Evolutionary conservation across 176 grass and related monocot species (phyloP), one percentile per base, ranked within the genome.

Genomic region (Ampelocalamus luodianensis): DNA sequence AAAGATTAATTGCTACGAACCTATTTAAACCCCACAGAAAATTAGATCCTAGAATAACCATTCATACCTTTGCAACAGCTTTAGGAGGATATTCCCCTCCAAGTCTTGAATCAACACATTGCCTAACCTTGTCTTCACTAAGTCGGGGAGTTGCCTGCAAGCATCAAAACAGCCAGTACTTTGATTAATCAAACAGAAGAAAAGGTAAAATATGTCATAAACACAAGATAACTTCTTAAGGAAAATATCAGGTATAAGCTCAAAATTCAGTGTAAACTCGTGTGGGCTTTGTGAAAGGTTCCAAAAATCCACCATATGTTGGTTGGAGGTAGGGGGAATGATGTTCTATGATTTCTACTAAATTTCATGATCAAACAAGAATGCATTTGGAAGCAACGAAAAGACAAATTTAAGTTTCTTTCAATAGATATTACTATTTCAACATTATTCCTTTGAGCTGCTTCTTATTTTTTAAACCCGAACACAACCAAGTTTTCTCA

Each of bases 111-210:
- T 87, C 89, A 50, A 91, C 76, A 37, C 89, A 91, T 76, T 91
- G 89, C 56, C 80, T 87, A 20, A 87, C 89, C 76, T 91, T 91
- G 62, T 91, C 85, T 80, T 91, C 89, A 46, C 89, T 87, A 46
- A 91, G 89, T 23, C 89, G 82, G 45, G 89, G 89, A 14, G 89
- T 87, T 76, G 89, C 85, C 84, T 91, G 62, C 34, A 68, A 20
- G 59, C 7, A 53, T 87, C 34, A 24, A 68, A 79, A 51, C 51
- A 73, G 46, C 43, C 26, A 59, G 44, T 48, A 72, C 10, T 6
- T 61, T 12, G 38, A 71, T 60, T 56, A 6, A 1, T 43, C 49
- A 82, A 72, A 12, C 23, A 45, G 5, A 40, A 82, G 27, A 20
- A 8, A 71, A 71, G n/a, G 67, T 12, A 72, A 60, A 71, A 27